phyloP scores from a whole-genome alignment of 225 moss, liverwort and hornwort species.

The Lunularia cruciata region DNA sequence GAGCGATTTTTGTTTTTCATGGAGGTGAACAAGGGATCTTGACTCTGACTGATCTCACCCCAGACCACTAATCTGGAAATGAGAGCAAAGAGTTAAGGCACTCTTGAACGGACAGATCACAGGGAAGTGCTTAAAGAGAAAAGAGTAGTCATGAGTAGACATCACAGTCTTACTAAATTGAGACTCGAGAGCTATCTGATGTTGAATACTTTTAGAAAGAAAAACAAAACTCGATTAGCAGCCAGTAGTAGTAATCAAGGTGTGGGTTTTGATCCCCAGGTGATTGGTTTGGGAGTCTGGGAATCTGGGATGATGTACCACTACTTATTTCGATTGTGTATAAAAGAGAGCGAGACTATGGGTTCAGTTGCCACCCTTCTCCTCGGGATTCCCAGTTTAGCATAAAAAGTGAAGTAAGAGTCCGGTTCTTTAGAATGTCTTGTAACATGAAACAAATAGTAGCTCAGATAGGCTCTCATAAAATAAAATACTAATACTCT shows the following conservation, averaged over 20 bases:
- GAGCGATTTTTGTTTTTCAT: too few relatives aligned
- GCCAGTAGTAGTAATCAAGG: background rate
- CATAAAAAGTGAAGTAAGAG: too few relatives aligned
- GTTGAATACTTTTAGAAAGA: background rate
- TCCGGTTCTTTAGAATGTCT: background rate
- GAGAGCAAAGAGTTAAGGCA: background rate
- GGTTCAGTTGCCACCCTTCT: too few relatives aligned
- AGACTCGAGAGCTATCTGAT: background rate
- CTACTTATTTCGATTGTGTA: too few relatives aligned
- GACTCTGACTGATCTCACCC: too few relatives aligned
- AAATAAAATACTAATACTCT: too few relatives aligned
- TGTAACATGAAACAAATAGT: background rate
- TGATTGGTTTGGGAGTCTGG: background rate
- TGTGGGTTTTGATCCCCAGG: conserved; percentile 1
- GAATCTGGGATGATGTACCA: too few relatives aligned
- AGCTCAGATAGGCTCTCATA: background rate
- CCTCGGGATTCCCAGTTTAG: too few relatives aligned
- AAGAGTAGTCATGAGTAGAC: background rate
- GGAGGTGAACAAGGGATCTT: too few relatives aligned
- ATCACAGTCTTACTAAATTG: background rate
- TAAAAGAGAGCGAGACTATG: too few relatives aligned
- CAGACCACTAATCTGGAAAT: background rate
- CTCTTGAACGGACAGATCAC: background rate
- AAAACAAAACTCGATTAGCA: conserved; percentile 4
- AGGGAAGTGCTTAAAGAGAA: background rate